Evolutionary conservation across 768 basidiomycete genomes (phyloP), one percentile per base, ranked within the genome.

Genomic region (Harrya chromipes): DNA sequence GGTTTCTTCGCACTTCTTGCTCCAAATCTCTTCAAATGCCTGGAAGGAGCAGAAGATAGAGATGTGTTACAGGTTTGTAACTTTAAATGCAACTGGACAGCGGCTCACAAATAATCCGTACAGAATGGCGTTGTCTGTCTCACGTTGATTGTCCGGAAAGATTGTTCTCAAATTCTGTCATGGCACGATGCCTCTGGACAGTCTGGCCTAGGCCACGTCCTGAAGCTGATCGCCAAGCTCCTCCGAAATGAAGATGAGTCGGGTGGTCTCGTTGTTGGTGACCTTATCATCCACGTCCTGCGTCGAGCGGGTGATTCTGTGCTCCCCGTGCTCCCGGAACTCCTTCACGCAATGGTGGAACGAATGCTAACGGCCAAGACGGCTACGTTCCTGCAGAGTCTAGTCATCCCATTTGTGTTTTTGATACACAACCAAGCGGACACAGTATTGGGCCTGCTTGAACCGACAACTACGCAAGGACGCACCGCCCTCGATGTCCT

Each of bases 321-420:
- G 17, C 74, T 89, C 0, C 85, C 94, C 2, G 90, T 94, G 6
- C 78, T 98, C 16, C 91, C 93, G 2, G 85, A 92, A 54, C 77
- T 99, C 14, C 72, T 97, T 38, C 83, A 84, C 47, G 92, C 91
- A 1, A 85, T 99, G 80, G 76, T 91, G 0, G 71, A 70, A 9
- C 80, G 94, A 2, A 88, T 99, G 80, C 74, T 76, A 12, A 85
- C 78, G 0, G 94, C 95, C 0, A 84, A 88, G 70, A 94, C 94
- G 1, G 89, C 93, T 0, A 90, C 87, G 2, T 97, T 95, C 76
- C 73, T 89, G 13, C 95, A 97, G 79, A 93, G 90, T 58, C 78
- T 99, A 12, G 78, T 94, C 45, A 75, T 97, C 19, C 97, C 97
- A 0, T 95, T 98, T 65, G 90, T 93, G 1, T 97, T 94, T 74